Conservation (phyloP, 2,329 filamentous ascomycete species). For the Talaromyces albobiverticillius region DNA sequence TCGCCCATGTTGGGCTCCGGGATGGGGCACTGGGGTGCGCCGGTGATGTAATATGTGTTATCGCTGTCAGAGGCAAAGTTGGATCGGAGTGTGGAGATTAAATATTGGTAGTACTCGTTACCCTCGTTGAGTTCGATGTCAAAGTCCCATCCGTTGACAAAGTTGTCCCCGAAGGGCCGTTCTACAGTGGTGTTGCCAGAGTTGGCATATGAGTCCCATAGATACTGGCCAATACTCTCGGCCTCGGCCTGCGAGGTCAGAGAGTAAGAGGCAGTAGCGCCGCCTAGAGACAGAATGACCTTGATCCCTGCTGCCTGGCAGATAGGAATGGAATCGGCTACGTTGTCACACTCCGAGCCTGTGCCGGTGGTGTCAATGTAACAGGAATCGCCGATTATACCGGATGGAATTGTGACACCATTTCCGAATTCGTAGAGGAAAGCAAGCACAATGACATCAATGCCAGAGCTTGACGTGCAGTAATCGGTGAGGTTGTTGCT, state of each 20-base stretch:
- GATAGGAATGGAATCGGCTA: constrained; percentile 40
- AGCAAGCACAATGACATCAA: constrained; percentile 45
- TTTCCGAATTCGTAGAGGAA: constrained; percentile 42
- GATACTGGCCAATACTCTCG: constrained; percentile 34
- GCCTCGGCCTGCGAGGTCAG: constrained; percentile 37
- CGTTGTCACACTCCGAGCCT: constrained; percentile 32
- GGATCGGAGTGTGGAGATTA: constrained; percentile 48
- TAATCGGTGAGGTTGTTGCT: constrained; percentile 23
- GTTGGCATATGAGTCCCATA: constrained; percentile 48
- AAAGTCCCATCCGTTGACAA: constrained; percentile 54
- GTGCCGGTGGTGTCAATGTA: constrained; percentile 10
- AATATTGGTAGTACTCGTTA: constrained; percentile 34
- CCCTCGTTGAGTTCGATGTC: constrained; percentile 45
- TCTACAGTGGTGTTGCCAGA: constrained; percentile 25
- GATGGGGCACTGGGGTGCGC: constrained; percentile 50
- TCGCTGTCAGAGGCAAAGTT: constrained; percentile 35
- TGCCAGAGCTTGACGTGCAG: constrained; percentile 37
- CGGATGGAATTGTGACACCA: constrained; percentile 10
- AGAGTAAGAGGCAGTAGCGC: constrained; percentile 37
- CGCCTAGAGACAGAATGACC: constrained; percentile 47
- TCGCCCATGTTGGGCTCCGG: constrained; percentile 47
- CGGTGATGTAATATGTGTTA: constrained; percentile 50
- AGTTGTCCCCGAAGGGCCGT: constrained; percentile 47
- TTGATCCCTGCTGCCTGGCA: constrained; percentile 46
- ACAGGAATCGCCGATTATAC: constrained; percentile 11